Evolutionary conservation across 2,329 filamentous ascomycete genomes (phyloP), one percentile per base, ranked within the genome.

Genomic region (Fusarium sp.): DNA sequence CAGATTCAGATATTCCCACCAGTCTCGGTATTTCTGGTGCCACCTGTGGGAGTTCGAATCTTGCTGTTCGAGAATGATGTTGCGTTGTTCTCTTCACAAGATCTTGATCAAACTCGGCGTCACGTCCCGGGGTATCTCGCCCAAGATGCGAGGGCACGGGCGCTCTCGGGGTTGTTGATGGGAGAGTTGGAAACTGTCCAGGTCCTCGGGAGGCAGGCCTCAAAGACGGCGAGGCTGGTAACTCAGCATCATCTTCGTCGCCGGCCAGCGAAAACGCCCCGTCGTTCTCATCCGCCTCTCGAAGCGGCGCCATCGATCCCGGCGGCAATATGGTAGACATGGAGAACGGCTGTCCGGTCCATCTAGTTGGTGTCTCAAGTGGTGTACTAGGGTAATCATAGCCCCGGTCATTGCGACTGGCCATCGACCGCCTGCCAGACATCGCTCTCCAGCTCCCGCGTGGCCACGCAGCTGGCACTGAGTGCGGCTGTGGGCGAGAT

Each of bases 341-440:
- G 7, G 79, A 76, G 29, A 79, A 75, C 9, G 79, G 74, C 49
- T 79, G 75, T 5, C 83, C 80, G 4, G 81, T 83, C 77, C 81
- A 80, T 48, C 81, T 81, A n/a, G 81, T 84, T 4, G 82, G 82
- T 10, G 82, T 84, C 46, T 80, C 78, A 15, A 80, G 55, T 9
- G 71, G 57, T 43, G 64, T 73, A 20, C 59, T 55, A 2, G 64
- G 45, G 33, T 69, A 65, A 36, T 73, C 71, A 18, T 62, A 67
- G 11, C 55, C 58, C 25, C 64, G 62, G 21, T 72, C 67, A 9
- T 66, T 63, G 39, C 73, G 72, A 47, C 59, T 72, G 14, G 64
- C 58, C 17, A 72, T 56, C 15, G 72, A 66, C 17, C 71, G 71
- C 50, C 71, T 69, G 11, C 66, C 69, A 20, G 73, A 73, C 10